Base-by-base conservation (phyloP, 2,329 filamentous ascomycete genomes). In the Fusarium nygamai region DNA sequence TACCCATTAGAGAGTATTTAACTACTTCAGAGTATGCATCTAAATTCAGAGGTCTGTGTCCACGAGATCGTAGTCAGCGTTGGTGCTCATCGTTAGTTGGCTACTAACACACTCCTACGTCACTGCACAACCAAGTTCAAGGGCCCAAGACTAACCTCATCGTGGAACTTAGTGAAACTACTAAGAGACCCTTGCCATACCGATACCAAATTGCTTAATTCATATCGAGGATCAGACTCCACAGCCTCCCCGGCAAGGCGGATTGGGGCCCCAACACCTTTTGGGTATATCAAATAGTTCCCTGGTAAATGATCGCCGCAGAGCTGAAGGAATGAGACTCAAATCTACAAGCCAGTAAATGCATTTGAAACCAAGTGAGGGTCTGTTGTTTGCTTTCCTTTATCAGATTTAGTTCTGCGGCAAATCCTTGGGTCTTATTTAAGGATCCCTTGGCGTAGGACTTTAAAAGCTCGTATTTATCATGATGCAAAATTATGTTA, bases 1-100 rank as follows among this genome's bases (percentile, higher is more conserved):
- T 16, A 0, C 0, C 8, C 3, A n/a, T 6, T n/a, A 10, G n/a
- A 4, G 13, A 24, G 3, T 6, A 4, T n/a, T 24, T 43, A 16
- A 3, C 16, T 0, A 7, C 8, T 17, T 7, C 6, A 19, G 2
- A 2, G 8, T 33, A 24, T 10, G 10, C 9, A 4, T 27, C 17
- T 5, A 6, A 53, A 38, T 29, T 27, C 13, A 36, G 9, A 9
- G 3, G 8, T 6, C 17, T 38, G 1, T 22, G n/a, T 22, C 13
- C 6, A 9, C 2, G 19, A 38, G n/a, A 17, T 7, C 3, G 5
- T 36, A 17, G 19, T 8, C 3, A 3, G 33, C 12, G 8, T 22
- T 17, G 1, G 3, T 17, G 13, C 24, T 29, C 7, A 6, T 29
- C 4, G 17, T 36, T 29, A 1, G 9, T 54, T 36, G 31, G 17